Conservation (phyloP, 2,329 filamentous ascomycete genomes). For the Penicillium sp. region DNA sequence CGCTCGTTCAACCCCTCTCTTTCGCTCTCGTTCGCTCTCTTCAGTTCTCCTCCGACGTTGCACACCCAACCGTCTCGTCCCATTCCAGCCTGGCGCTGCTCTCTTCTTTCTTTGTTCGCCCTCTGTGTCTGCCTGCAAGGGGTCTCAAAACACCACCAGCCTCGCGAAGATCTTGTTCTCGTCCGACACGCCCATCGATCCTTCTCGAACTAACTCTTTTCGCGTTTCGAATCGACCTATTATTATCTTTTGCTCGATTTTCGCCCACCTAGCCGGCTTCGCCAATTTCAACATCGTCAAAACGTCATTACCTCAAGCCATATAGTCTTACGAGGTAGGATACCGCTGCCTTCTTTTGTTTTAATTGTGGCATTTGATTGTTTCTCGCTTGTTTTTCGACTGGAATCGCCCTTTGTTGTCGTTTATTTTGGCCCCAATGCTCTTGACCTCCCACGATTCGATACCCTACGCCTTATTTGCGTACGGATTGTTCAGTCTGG, state of each 20-base stretch:
- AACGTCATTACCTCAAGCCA: background rate
- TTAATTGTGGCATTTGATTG: background rate
- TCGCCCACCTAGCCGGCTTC: background rate
- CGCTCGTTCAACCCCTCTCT: slow-evolving; percentile 25
- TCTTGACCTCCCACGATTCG: slow-evolving; percentile 9
- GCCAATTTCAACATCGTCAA: background rate
- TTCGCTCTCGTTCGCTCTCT: slow-evolving; percentile 5
- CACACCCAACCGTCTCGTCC: slow-evolving; percentile 21
- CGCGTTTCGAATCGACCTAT: slow-evolving; percentile 18
- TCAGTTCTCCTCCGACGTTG: slow-evolving; percentile 23
- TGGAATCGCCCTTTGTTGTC: slow-evolving; percentile 16
- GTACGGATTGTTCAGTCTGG: slow-evolving; percentile 10
- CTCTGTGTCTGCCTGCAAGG: slow-evolving; percentile 21
- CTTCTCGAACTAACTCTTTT: slow-evolving; percentile 18
- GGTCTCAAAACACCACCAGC: slow-evolving; percentile 21
- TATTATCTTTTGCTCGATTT: slow-evolving; percentile 6
- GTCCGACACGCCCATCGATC: slow-evolving; percentile 15
- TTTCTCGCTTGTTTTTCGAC: slow-evolving; percentile 7
- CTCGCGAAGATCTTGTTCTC: slow-evolving; percentile 20
- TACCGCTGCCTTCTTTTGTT: slow-evolving; percentile 4
- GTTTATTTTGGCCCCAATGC: slow-evolving; percentile 16
- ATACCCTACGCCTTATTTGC: slow-evolving; percentile 13
- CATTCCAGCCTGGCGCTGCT: slow-evolving; percentile 35
- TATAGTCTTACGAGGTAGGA: slow-evolving; percentile 15
- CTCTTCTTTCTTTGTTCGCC: slow-evolving; percentile 24